These are phyloP conservation scores for Melanomma pulvis-pyrius DNA, from an alignment of 495 filamentous ascomycete genomes.

Conservation along the genomic window DNA sequence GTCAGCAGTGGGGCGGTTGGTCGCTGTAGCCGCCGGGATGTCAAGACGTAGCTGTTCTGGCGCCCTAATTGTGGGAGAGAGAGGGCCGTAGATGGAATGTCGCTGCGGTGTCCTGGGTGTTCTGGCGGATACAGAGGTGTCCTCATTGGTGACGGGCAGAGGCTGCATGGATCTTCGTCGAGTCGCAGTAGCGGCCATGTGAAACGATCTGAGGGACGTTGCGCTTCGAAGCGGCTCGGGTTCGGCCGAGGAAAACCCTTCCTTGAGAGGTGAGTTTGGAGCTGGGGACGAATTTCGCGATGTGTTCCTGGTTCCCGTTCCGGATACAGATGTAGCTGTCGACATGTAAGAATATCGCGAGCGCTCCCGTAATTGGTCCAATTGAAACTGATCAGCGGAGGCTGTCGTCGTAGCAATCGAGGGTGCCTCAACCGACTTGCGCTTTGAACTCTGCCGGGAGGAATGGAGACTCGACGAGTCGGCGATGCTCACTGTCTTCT, in stretches of 20 bases:
- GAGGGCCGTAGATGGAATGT: constrained; percentile 31
- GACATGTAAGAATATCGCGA: constrained; percentile 40
- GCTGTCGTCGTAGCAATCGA: constrained; percentile 38
- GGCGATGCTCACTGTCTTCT: constrained; percentile 24
- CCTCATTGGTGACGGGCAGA: constrained; percentile 35
- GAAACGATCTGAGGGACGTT: constrained; percentile 36
- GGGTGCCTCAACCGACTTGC: constrained; percentile 31
- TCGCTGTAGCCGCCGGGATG: neutral
- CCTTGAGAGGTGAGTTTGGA: constrained; percentile 37
- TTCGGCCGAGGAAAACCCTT: constrained; percentile 26
- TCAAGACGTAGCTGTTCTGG: constrained; percentile 4
- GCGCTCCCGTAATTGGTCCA: constrained; percentile 38
- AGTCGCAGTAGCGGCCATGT: constrained; percentile 32
- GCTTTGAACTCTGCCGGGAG: constrained; percentile 24
- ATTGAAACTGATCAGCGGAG: constrained; percentile 34
- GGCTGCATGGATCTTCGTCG: constrained; percentile 43
- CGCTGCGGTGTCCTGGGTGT: constrained; percentile 11
- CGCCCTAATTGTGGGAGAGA: constrained; percentile 18
- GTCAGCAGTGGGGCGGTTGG: constrained; percentile 17
- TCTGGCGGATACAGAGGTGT: constrained; percentile 24
- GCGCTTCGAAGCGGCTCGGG: constrained; percentile 34
- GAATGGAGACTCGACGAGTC: constrained; percentile 33
- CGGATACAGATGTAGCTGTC: constrained; percentile 32
- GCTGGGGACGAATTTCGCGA: constrained; percentile 41
- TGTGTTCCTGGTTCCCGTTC: constrained; percentile 35